Conservation (phyloP, 352 stramenopile species). For the Phytophthora sansomeana region DNA sequence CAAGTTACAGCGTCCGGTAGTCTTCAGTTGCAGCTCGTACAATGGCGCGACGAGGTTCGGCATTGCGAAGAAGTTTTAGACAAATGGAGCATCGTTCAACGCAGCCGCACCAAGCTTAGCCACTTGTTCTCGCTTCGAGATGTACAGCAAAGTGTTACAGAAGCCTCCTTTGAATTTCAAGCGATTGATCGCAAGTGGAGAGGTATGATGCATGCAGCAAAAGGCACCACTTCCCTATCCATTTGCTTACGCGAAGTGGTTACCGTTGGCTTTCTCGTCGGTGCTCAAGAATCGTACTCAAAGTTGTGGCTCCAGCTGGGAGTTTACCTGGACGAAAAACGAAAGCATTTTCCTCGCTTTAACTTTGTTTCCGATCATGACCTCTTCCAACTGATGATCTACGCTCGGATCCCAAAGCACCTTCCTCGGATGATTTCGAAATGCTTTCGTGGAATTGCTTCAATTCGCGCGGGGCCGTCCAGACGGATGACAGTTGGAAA, state of each 20-base stretch:
- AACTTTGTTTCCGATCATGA: conserved; percentile 74
- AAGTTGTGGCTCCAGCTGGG: conserved; percentile 67
- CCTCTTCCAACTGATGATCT: conserved; percentile 64
- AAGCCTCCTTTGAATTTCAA: conserved; percentile 69
- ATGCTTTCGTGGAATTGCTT: conserved; percentile 55
- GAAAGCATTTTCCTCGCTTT: conserved; percentile 63
- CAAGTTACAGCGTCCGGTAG: conserved; percentile 49
- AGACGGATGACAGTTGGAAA: conserved; percentile 8
- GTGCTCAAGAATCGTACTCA: conserved; percentile 49
- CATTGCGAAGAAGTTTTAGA: conserved; percentile 70
- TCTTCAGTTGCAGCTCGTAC: conserved; percentile 50
- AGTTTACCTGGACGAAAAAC: conserved; percentile 66
- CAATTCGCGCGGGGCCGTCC: conserved; percentile 32
- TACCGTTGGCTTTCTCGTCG: conserved; percentile 58
- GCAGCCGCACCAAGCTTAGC: conserved; percentile 56
- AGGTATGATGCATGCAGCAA: conserved; percentile 68
- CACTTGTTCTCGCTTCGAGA: conserved; percentile 59
- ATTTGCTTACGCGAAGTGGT: conserved; percentile 71
- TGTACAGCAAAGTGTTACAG: conserved; percentile 62
- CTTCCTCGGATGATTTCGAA: conserved; percentile 56
- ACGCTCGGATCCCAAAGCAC: conserved; percentile 40
- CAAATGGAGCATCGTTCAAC: conserved; percentile 59
- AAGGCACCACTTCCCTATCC: conserved; percentile 53
- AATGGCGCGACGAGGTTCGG: conserved; percentile 71
- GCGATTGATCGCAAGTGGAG: conserved; percentile 74